These are phyloP conservation scores for Pyrenochaeta sp. DNA, from an alignment of 2,329 filamentous ascomycete species.

Conservation along the genomic window DNA sequence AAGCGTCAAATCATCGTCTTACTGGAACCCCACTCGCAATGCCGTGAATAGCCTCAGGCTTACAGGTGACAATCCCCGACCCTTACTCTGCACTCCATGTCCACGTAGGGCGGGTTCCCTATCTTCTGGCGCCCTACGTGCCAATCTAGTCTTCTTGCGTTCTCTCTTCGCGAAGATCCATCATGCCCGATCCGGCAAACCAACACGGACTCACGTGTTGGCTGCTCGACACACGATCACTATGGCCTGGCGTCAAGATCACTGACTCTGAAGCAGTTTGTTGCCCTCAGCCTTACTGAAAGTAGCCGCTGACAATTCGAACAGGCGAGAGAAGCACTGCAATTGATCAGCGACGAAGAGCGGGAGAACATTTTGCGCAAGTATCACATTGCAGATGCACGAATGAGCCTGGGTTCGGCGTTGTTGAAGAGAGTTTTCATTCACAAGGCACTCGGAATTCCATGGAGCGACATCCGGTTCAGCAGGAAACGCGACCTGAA, in stretches of 20 bases:
- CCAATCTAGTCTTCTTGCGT: neutral
- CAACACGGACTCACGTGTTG: constrained; percentile 52
- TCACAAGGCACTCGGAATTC: constrained; percentile 62
- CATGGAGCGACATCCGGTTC: constrained; percentile 67
- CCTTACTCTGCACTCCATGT: too few species aligned
- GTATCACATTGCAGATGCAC: constrained; percentile 74
- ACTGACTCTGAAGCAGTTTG: constrained; percentile 22
- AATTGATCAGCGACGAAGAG: constrained; percentile 60
- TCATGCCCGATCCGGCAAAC: constrained; percentile 21
- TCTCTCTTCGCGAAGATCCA: too few species aligned
- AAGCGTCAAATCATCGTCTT: constrained; percentile 2
- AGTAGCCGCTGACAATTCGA: neutral
- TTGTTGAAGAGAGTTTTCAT: constrained; percentile 77
- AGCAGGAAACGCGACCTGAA: constrained; percentile 61
- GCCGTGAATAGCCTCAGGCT: constrained; percentile 25
- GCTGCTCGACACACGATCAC: constrained; percentile 57
- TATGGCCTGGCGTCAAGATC: constrained; percentile 58
- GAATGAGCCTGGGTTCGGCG: constrained; percentile 75
- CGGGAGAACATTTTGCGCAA: constrained; percentile 65
- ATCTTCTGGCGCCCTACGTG: neutral
- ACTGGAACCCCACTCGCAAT: constrained; percentile 16
- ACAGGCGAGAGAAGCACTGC: constrained; percentile 53
- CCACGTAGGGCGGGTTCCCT: neutral
- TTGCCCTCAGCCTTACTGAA: neutral
- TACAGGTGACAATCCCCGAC: neutral